A percentile compares a stretch with the other conserved stretches of the same genome.
Evolutionary conservation across 2,329 filamentous ascomycete species (phyloP).

Genomic region (Fusarium luffae): DNA sequence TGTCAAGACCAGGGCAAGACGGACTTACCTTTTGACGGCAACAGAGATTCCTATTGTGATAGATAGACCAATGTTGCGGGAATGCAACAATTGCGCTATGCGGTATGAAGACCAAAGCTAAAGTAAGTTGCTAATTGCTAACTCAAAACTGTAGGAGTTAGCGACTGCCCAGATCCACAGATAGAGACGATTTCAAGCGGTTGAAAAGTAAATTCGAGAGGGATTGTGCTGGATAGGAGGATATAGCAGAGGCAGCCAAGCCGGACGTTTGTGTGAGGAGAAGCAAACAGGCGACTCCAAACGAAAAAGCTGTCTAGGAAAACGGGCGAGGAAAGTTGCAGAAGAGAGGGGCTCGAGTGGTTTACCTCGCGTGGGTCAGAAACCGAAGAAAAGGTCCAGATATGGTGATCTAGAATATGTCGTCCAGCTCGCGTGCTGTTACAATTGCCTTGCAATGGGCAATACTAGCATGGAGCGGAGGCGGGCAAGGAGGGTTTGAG

Average conservation of each 20-base stretch:
- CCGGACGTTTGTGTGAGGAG: conserved; percentile 36
- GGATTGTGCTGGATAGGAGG: conserved; percentile 7
- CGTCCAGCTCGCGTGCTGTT: conserved; percentile 53
- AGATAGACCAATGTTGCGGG: conserved; percentile 7
- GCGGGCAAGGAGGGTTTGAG: conserved; percentile 40
- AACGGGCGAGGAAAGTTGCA: conserved; percentile 34
- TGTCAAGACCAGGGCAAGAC: conserved; percentile 9
- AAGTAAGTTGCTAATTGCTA: conserved; percentile 31
- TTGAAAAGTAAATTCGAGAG: conserved; percentile 5
- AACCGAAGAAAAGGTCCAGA: conserved; percentile 38
- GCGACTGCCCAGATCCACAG: conserved; percentile 38
- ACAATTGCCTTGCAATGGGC: conserved; percentile 56
- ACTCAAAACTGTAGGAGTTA: conserved; percentile 36
- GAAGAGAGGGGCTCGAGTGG: conserved; percentile 36
- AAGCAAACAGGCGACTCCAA: conserved; percentile 35
- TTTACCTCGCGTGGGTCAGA: conserved; percentile 47
- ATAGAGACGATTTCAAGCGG: conserved; percentile 26
- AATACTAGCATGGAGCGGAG: conserved; percentile 50
- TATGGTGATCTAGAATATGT: conserved; percentile 45
- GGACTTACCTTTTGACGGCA: conserved; percentile 34
- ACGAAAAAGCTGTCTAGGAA: conserved; percentile 34
- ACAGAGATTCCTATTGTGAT: conserved; percentile 33
- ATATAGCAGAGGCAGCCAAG: conserved; percentile 14
- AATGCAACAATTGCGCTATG: conserved; percentile 23
- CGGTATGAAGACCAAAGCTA: conserved; percentile 32